phyloP scores from a whole-genome alignment of 2,329 filamentous ascomycete genomes.

The Endocalyx cinctus region DNA sequence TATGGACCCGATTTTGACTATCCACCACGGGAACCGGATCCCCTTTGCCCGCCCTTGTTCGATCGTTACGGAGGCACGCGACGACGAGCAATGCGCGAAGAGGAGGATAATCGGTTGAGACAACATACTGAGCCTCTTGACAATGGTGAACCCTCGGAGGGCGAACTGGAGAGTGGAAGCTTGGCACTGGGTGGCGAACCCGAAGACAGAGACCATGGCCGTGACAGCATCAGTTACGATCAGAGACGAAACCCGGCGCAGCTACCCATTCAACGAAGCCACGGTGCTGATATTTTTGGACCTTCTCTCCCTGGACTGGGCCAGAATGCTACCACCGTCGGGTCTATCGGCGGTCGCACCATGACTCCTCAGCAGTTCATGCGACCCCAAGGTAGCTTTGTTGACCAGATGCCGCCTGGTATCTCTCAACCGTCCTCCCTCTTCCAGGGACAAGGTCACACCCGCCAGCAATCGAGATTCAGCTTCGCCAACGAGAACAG shows the following conservation, averaged over 20 bases:
- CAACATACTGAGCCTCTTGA: conserved; percentile 47
- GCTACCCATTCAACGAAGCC: conserved; percentile 69
- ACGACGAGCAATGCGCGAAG: conserved; percentile 71
- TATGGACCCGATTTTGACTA: conserved; percentile 40
- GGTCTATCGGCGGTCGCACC: conserved; percentile 62
- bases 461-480: conserved; percentile 79
- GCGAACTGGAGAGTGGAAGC: conserved; percentile 75
- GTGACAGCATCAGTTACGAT: conserved; percentile 47
- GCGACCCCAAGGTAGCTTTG: conserved; percentile 56
- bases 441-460: conserved; percentile 63
- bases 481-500: conserved; percentile 77
- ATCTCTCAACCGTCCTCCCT: conserved; percentile 47
- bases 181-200: conserved; percentile 89
- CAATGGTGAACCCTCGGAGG: conserved; percentile 53
- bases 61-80: conserved; percentile 79
- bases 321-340: conserved; percentile 46
- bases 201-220: conserved; percentile 64
- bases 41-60: conserved; percentile 68
- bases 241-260: conserved; percentile 66
- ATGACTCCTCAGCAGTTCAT: conserved; percentile 79
- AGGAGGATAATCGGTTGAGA: conserved; percentile 52
- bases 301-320: conserved; percentile 47
- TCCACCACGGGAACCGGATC: conserved; percentile 13
- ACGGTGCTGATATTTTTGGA: conserved; percentile 49
- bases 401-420: conserved; percentile 56